Base-by-base conservation (phyloP, 768 basidiomycete species). In the Leccinum subgranulosum region DNA sequence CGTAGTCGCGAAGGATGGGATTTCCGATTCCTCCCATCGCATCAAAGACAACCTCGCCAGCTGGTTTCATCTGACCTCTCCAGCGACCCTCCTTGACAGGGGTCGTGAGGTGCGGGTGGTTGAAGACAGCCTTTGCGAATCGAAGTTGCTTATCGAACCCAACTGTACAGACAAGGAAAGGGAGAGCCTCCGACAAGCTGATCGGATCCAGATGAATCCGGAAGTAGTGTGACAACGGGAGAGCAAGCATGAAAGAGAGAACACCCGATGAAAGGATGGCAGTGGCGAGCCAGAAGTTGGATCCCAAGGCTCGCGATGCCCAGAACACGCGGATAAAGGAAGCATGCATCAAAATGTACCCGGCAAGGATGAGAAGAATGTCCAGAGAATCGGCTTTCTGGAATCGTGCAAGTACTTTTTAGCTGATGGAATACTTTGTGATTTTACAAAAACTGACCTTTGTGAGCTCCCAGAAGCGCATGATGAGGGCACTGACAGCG, bases 81-180 rank as follows among this genome's bases (percentile, higher is more conserved):
- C 76, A 76, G 21, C 75, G 69, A 27, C 57, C 81, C 70, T 52
- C 77, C 69, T 50, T 70, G 48, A 71, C 71, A n/a, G 78, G 74
- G 34, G 66, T 60, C n/a, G 66, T 63, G 25, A 86, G 74, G 51
- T 89, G 82, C 3, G 90, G 91, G 63, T 94, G 90, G 27, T 84
- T 81, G 74, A 98, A 92, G 15, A 98, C 91, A 2, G 94, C 88
- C 12, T 87, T 82, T 3, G 94, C 95, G 23, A 99, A 85, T 9
- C 92, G 84, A 48, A 96, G 86, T 0, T 95, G 96, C 71, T 99
- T 98, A 75, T 99, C 97, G 72, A 98, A 99, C 7, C 96, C 96
- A 59, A 99, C 86, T 1, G 94, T 97, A 72, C 96, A 96, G 33
- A 99, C 95, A 49, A 98, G 79, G 85, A 98, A 98, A 0, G 97